Base-by-base conservation (phyloP, 108 stramenopile genomes). In the Mediolabrus comicus region DNA sequence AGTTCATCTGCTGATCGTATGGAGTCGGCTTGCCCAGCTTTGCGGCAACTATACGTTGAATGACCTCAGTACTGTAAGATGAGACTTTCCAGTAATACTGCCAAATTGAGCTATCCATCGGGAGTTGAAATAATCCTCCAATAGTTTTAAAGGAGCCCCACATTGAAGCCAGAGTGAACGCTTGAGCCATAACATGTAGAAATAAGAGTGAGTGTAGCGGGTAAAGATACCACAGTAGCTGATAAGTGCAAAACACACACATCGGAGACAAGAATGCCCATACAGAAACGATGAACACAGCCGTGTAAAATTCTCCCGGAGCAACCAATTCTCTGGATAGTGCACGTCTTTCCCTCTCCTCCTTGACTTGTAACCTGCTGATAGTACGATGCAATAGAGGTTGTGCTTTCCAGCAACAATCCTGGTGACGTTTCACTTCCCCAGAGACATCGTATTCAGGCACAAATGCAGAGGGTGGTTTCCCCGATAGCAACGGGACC, bases 1-100 rank as follows among this genome's bases (percentile, higher is more conserved):
- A 25, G n/a, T 6, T 29, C 55, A 56, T 56, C 55, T 56, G 32
- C 33, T n/a, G 55, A 56, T 56, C 27, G n/a, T 33, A 56, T 3
- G 55, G 55, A 17, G 55, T 29, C 6, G 55, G 55, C 33, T 56
- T 29, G 28, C 55, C 55, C 0, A 29, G 33, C 55, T 56, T 56
- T 31, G 33, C 33, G 6, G 55, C 55, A 16, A 56, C 26, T 14
- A 1, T 4, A 56, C 55, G 55, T 16, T 56, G 55, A 13, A 56
- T 56, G 26, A 33, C 22, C 19, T 56, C 55, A 3, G 55, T 56
- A 25, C 55, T 25, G 55, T 31, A 29, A 14, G 55, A 56, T 31
- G 33, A 19, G 27, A 56, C 55, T 31, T 29, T 33, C 55, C 27
- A 56, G 17, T 17, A 17, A 13, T 3, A 43, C 5, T 16, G 2